phyloP scores from a whole-genome alignment of 2,329 filamentous ascomycete genomes.

The Gliomastix tumulicola region DNA sequence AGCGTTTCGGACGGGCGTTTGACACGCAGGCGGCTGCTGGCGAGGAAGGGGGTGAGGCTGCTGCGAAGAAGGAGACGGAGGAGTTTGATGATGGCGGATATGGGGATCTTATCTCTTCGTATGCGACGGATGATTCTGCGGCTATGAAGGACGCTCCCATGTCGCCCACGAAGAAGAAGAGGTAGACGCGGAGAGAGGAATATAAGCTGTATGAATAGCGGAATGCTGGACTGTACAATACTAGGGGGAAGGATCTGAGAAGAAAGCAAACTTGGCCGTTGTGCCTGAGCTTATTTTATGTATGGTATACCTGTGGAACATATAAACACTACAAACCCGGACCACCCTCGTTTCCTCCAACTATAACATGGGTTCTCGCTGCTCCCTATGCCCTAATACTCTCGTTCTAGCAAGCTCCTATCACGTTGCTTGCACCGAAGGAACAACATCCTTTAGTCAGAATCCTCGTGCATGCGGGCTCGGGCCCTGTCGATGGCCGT shows the following conservation, averaged over 20 bases:
- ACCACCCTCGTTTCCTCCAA: too few species aligned
- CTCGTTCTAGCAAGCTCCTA: not conserved
- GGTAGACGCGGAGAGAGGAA: too few species aligned
- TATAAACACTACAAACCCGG: not conserved
- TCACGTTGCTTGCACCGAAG: too few species aligned
- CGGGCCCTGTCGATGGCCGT: constrained; percentile 55
- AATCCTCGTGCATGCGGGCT: constrained; percentile 53
- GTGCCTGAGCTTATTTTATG: too few species aligned
- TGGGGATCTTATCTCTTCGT: constrained; percentile 45
- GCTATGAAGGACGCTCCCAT: constrained; percentile 25
- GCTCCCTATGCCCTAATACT: not conserved
- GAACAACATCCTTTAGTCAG: constrained; percentile 38
- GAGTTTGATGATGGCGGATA: constrained; percentile 21
- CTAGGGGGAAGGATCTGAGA: too few species aligned
- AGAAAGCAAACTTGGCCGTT: too few species aligned
- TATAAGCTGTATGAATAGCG: too few species aligned
- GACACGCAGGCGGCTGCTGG: constrained; percentile 46
- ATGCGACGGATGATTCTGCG: constrained; percentile 30
- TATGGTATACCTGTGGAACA: too few species aligned
- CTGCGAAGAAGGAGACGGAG: constrained; percentile 13
- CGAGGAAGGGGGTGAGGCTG: constrained; percentile 16
- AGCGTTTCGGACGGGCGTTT: constrained; percentile 76
- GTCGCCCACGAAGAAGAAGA: constrained; percentile 36
- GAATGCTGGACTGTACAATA: too few species aligned
- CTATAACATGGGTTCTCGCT: not conserved